Conservation (phyloP, 805 yeast genomes). For the Cyberlindnera petersonii region DNA sequence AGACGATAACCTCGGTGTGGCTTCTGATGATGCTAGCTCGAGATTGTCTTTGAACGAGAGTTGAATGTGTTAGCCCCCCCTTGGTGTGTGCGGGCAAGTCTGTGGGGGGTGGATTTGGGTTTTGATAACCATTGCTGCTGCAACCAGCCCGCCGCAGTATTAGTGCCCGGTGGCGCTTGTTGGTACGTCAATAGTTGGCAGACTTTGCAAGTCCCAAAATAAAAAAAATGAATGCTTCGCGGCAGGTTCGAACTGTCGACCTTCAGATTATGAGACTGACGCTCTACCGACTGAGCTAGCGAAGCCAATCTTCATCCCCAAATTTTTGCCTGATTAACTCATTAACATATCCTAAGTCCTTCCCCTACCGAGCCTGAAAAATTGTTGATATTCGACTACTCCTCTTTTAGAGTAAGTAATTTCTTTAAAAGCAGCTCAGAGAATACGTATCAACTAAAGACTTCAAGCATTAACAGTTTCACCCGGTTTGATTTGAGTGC, state of each 20-base stretch:
- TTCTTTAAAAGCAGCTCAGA: too few species aligned
- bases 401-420: too few species aligned
- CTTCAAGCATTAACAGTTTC: too few species aligned
- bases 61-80: not conserved
- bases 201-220: not conserved
- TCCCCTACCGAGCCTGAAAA: too few species aligned
- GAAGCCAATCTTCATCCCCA: slow-evolving; percentile 35
- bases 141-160: slow-evolving; percentile 3
- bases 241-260: slow-evolving; percentile 56
- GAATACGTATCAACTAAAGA: too few species aligned
- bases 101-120: not conserved
- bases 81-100: not conserved
- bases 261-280: slow-evolving; percentile 57
- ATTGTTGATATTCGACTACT: too few species aligned
- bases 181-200: not conserved
- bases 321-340: too few species aligned
- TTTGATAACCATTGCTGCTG: slow-evolving; percentile 1
- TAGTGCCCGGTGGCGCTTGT: slow-evolving; percentile 4
- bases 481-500: too few species aligned
- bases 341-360: too few species aligned
- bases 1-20: not conserved
- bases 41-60: not conserved
- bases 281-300: slow-evolving; percentile 57
- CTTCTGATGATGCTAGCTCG: not conserved
- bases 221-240: slow-evolving; percentile 35